These are phyloP conservation scores for Lodderomyces oxycetoniae DNA, from an alignment of 1,139 yeast species.

Conservation along the genomic window DNA sequence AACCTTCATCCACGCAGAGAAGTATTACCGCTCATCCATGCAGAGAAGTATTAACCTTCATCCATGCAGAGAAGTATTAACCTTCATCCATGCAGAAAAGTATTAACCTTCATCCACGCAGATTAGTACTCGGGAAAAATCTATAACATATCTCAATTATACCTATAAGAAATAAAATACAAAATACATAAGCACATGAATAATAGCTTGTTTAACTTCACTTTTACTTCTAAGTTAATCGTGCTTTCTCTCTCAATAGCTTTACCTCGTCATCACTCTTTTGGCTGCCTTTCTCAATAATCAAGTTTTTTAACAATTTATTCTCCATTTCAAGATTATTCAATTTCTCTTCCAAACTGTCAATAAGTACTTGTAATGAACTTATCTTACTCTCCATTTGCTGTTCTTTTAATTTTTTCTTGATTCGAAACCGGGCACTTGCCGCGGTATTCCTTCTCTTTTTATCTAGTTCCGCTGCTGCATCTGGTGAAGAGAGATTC, in stretches of 20 bases:
- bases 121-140: too few species aligned
- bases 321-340: slow-evolving; percentile 59
- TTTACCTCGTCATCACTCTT: slow-evolving; percentile 40
- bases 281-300: slow-evolving; percentile 36
- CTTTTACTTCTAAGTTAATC: slow-evolving; percentile 7
- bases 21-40: too few species aligned
- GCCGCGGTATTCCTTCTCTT: slow-evolving; percentile 78
- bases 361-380: slow-evolving; percentile 58
- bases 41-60: too few species aligned
- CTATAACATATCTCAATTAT: too few species aligned
- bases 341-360: slow-evolving; percentile 54
- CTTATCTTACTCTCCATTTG: slow-evolving; percentile 70
- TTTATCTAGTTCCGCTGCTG: slow-evolving; percentile 38
- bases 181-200: too few species aligned
- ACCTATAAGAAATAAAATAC: too few species aligned
- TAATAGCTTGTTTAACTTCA: too few species aligned
- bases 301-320: slow-evolving; percentile 60
- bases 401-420: slow-evolving; percentile 78
- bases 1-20: too few species aligned
- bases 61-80: too few species aligned
- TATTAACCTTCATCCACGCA: too few species aligned
- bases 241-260: slow-evolving; percentile 33
- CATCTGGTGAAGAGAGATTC: slow-evolving; percentile 4
- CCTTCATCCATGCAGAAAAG: too few species aligned
- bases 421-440: slow-evolving; percentile 72